phyloP scores from a whole-genome alignment of 2,329 filamentous ascomycete genomes.

The Emmonsiellopsis sp. region DNA sequence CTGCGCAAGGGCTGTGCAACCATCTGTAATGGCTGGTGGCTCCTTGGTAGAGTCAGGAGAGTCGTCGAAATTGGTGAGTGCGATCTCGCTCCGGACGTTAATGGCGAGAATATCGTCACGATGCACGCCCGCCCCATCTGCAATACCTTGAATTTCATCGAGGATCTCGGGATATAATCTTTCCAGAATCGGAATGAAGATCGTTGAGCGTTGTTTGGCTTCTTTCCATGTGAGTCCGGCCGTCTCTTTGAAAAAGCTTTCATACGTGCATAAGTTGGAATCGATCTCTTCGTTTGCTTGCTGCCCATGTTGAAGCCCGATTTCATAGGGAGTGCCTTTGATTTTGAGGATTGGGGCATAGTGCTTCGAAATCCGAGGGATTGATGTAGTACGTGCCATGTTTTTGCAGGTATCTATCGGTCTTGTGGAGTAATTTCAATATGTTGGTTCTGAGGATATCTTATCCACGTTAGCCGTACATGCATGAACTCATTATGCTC shows the following conservation, averaged over 20 bases:
- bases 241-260: constrained; percentile 22
- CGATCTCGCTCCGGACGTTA: constrained; percentile 7
- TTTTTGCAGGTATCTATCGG: no score
- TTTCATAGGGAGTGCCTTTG: constrained; percentile 14
- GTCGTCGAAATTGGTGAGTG: constrained; percentile 4
- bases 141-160: constrained; percentile 6
- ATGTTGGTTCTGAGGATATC: no score
- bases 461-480: no score
- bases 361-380: neutral
- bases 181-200: constrained; percentile 2
- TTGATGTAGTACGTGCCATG: no score
- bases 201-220: constrained; percentile 9
- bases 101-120: constrained; percentile 3
- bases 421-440: no score
- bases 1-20: constrained; percentile 4
- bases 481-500: no score
- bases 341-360: neutral
- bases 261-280: constrained; percentile 29
- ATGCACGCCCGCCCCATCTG: constrained; percentile 4
- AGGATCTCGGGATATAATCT: constrained; percentile 3
- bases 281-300: constrained; percentile 21
- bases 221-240: constrained; percentile 24
- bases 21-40: constrained; percentile 1
- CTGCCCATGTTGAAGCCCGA: constrained; percentile 28
- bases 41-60: neutral